Evolutionary conservation across 1,139 yeast genomes (phyloP), one percentile per base, ranked within the genome.

Genomic region (Magnusiomyces paraingens): DNA sequence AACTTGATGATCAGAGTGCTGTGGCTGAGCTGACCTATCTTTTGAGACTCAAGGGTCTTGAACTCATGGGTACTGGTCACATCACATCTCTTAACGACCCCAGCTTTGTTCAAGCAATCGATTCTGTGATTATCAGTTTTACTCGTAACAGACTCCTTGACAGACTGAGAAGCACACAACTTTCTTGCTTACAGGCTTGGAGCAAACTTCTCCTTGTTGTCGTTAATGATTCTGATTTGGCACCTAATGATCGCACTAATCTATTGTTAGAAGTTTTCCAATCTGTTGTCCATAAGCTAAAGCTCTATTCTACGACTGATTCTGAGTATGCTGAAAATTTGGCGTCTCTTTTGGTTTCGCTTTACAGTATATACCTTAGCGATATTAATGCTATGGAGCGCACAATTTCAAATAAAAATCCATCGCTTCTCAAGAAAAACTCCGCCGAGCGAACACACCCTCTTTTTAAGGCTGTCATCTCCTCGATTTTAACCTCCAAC

Each of bases 221-320:
- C 50, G 82, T 87, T 6, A 75, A 82, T 18, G 93, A 86, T 63
- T 77, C 82, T 2, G 71, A 72, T 18, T 61, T 80, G 57, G 66
- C 68, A 3, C 63, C 73, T 0, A 65, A 69, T 12, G 72, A 72
- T 22, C 75, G 83, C 52, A 74, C 80, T 0, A 79, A 81, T 50
- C 85, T 91, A 61, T 81, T 89, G 53, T 70, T 88, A 41, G 95
- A 86, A 62, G 81, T 87, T 2, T 82, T 90, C 61, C 94, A 89
- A 62, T 74, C 80, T 10, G 75, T 88, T 17, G 75, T 88, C 26
- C 96, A 96, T 1, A 86, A 83, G 63, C 80, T 90, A 48, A 82
- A 82, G 59, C 88, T 83, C 56, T 89, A 84, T 67, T 77, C 88
- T 53, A 87, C 84, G 46, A 69, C 76, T 20, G 88, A 88, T 63